A percentile compares a stretch with the other conserved stretches of the same genome.
phyloP scores from a whole-genome alignment of 2,329 filamentous ascomycete species.

The Ophiostoma sp. region DNA sequence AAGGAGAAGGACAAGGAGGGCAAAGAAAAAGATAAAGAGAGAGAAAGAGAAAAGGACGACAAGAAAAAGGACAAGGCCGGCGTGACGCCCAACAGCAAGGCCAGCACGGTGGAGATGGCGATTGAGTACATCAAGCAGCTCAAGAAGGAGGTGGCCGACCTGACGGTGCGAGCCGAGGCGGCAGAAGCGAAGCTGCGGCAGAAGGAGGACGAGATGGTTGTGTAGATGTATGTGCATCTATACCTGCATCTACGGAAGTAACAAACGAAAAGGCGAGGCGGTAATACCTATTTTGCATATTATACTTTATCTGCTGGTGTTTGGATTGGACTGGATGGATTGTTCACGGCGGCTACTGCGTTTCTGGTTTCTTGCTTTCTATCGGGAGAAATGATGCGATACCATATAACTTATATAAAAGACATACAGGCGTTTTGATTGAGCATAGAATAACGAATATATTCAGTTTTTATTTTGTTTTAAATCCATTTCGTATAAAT shows the following conservation, averaged over 20 bases:
- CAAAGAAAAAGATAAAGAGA: constrained; percentile 30
- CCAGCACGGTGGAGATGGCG: constrained; percentile 93
- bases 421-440: background rate
- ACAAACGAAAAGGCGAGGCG: background rate
- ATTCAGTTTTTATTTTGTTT: too few species aligned
- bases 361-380: background rate
- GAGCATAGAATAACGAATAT: background rate
- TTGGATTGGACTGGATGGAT: background rate
- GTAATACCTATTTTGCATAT: background rate
- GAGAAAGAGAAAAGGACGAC: constrained; percentile 57
- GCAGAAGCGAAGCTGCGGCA: constrained; percentile 56
- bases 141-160: constrained; percentile 64
- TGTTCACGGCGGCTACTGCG: background rate
- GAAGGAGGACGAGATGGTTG: constrained; percentile 17
- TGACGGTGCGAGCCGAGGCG: constrained; percentile 57
- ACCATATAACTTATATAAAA: constrained; percentile 3
- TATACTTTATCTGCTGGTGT: background rate
- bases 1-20: constrained; percentile 39
- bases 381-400: background rate
- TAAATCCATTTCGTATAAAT: background rate
- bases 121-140: constrained; percentile 91
- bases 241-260: background rate
- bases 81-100: constrained; percentile 72
- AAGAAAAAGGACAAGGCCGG: constrained; percentile 78
- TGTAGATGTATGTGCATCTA: background rate